Base-by-base conservation (phyloP, 495 filamentous ascomycete species). In the Neurospora sp. region DNA sequence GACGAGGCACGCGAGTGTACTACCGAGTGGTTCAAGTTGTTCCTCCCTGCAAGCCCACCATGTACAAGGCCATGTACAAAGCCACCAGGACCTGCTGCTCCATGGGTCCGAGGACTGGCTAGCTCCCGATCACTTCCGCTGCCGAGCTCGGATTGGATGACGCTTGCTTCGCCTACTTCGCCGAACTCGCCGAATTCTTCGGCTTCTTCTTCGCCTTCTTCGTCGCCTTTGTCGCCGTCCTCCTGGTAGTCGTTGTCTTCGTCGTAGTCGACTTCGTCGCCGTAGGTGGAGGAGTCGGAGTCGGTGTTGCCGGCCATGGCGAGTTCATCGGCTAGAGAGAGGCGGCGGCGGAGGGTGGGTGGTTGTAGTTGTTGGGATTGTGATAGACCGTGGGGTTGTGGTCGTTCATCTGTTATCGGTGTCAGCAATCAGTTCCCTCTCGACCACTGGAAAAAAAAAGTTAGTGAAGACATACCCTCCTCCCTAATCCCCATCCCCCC, bases 281-380 rank as follows among this genome's bases (percentile, higher is more conserved):
- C 74, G 31, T 72, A 73, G 20, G 76, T 66, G 54, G 54, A 66
- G 14, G 54, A 66, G 54, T 66, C 76, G 9, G 48, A 70, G 23
- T 76, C 75, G 14, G 54, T 18, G 27, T 76, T 70, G 5, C 69
- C 70, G 5, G 48, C 76, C 72, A 77, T 72, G 35, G 76, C 76
- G 16, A 77, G 40, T 69, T 77, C 76, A 1, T 77, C 76, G 4
- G 76, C 76, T n/a, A 77, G 54, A 3, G 76, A 77, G 8, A 77
- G 10, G 0, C 74, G 70, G 5, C 76, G 70, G 3, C 54, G 54
- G 27, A 66, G 54, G 54, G 48, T 8, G 23, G 54, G 5, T 59
- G 12, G 54, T 35, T 27, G 23, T 18, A 9, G 23, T 31, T 35
- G 27, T 8, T 31, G 48, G 54, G 54, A 66, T 35, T 70, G 37